phyloP scores from a whole-genome alignment of 305 asterid species.

The Caryopteris hybrid region DNA sequence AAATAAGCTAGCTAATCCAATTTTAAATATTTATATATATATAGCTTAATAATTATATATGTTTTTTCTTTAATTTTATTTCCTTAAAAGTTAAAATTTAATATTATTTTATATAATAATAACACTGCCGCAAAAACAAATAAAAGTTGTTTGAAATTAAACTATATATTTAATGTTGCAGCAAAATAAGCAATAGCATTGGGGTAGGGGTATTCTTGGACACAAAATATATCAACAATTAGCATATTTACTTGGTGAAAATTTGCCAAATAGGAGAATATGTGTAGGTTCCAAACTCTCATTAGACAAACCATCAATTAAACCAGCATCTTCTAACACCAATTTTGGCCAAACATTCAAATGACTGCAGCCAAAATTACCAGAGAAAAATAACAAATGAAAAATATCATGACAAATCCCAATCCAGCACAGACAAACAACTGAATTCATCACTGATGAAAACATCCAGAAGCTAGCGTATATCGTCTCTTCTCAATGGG shows the following conservation, averaged over 20 bases:
- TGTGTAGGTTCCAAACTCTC: background rate
- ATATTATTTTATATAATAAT: too few species aligned
- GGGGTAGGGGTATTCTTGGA: background rate
- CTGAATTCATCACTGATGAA: background rate
- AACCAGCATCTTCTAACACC: background rate
- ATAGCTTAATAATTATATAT: too few species aligned
- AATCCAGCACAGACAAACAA: background rate
- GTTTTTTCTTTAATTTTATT: too few species aligned
- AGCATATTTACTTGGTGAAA: background rate
- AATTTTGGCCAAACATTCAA: background rate
- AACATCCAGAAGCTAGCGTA: background rate
- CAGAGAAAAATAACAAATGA: background rate
- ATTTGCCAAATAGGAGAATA: background rate
- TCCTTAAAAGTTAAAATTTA: too few species aligned
- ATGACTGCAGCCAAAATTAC: conserved; percentile 1
- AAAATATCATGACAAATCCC: background rate
- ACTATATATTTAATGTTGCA: background rate
- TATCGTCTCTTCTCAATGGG: background rate
- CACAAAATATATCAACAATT: background rate
- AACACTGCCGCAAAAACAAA: too few species aligned
- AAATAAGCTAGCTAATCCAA: too few species aligned
- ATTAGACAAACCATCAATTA: background rate
- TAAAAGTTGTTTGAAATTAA: background rate
- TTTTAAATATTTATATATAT: too few species aligned
- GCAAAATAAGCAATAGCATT: background rate